Evolutionary conservation across 768 basidiomycete genomes (phyloP), one percentile per base, ranked within the genome.

Genomic region (Xerocomellus intermedius): DNA sequence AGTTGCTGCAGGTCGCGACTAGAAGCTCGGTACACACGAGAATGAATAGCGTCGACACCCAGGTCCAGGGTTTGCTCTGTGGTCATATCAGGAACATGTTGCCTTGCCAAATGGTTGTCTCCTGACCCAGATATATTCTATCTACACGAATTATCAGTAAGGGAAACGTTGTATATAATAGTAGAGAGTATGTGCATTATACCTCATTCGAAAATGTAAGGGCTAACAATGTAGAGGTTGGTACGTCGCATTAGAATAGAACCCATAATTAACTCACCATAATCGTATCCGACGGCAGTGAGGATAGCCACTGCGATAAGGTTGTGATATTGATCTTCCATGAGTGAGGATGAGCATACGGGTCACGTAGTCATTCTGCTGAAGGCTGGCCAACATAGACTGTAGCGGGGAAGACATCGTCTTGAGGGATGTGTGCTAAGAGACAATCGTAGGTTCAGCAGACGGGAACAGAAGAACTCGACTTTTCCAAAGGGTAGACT

Each of bases 121-220:
- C 8, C 28, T 28, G 28, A 28, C 28, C 28, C 28, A 28, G 7
- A 28, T 28, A 28, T 28, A 28, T 46, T 60, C 42, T 7, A 59
- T 26, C 59, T 57, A 12, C 2, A 24, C 1, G 24, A 7, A 36
- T n/a, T 24, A 14, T 30, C 49, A 28, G n/a, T 24, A 7, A 35
- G 24, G 4, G 38, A 24, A 30, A 10, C 28, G 2, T 24, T 8
- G 19, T n/a, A 10, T 28, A 19, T 24, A 14, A 26, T 8, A 8
- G 0, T 10, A 13, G 9, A 8, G n/a, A 42, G 1, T 21, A 21
- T 32, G 33, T 17, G n/a, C 2, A 12, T 16, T 8, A 36, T 52
- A 60, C 59, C 53, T 60, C 59, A 4, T 43, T 21, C 2, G 57
- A 33, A 5, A 60, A 42, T 19, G 57, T 59, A 22, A 60, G 53